Conservation (phyloP, 148 eudicot species). For the Camellia japonica region DNA sequence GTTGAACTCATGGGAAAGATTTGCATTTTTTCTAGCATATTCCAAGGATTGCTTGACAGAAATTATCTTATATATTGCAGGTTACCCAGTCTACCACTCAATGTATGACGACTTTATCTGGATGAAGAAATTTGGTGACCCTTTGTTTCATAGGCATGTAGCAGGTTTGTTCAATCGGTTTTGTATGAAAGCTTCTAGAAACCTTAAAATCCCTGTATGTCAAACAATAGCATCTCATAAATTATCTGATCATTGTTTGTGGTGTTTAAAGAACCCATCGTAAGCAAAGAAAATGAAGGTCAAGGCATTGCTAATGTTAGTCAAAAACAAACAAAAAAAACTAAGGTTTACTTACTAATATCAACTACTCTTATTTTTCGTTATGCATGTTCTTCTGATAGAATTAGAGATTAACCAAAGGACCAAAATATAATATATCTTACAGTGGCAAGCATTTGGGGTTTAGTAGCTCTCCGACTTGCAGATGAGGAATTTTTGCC, state of each 20-base stretch:
- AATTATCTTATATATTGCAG: slow-evolving; percentile 26
- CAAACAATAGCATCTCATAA: background rate
- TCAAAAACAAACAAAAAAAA: background rate
- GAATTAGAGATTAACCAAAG: background rate
- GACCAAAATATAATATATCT: background rate
- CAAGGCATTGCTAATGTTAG: background rate
- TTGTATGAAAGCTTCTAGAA: background rate
- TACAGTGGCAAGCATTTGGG: slow-evolving; percentile 54
- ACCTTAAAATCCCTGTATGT: background rate
- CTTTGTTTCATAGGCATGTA: slow-evolving; percentile 56
- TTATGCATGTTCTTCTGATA: background rate
- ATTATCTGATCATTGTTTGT: background rate
- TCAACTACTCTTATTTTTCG: background rate
- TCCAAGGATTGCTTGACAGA: slow-evolving; percentile 10
- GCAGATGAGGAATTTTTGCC: slow-evolving; percentile 55
- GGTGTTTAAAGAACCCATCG: background rate
- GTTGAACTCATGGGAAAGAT: background rate
- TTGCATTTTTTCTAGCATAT: background rate
- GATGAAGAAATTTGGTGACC: slow-evolving; percentile 69
- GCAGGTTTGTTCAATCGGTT: slow-evolving; percentile 43
- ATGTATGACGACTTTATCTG: slow-evolving; percentile 63
- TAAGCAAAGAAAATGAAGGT: background rate
- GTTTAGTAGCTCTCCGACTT: slow-evolving; percentile 46
- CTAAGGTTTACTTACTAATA: background rate
- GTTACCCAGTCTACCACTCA: slow-evolving; percentile 67